Percentiles rank a stretch among this genome's conserved stretches.
These are phyloP conservation scores for Taxillus chinensis DNA, from an alignment of 164 flowering plant genomes.

Conservation along the genomic window DNA sequence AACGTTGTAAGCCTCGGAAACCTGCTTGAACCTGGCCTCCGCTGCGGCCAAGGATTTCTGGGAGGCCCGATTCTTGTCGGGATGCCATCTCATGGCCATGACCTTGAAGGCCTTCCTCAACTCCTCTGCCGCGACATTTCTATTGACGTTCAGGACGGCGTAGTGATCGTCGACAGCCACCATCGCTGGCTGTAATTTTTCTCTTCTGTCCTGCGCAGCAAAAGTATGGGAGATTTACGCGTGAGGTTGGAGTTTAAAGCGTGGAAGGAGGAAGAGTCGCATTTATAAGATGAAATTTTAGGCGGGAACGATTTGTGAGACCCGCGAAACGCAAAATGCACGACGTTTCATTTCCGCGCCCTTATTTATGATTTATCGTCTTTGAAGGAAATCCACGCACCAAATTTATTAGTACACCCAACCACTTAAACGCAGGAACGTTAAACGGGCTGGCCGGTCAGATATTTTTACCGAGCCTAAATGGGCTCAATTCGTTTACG, in stretches of 20 bases:
- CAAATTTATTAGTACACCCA: too few species aligned
- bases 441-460: too few species aligned
- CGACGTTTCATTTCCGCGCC: too few species aligned
- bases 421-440: too few species aligned
- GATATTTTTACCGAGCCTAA: too few species aligned
- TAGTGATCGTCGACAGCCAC: conserved; percentile 38
- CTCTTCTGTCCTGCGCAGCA: background rate
- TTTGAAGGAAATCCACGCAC: too few species aligned
- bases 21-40: conserved; percentile 52
- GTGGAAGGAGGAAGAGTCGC: too few species aligned
- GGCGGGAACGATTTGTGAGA: too few species aligned
- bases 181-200: conserved; percentile 17
- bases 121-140: conserved; percentile 32
- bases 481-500: too few species aligned
- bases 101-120: conserved; percentile 42
- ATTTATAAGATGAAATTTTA: too few species aligned
- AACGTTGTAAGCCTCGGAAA: conserved; percentile 49
- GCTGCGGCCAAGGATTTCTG: conserved; percentile 15
- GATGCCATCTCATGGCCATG: conserved; percentile 65
- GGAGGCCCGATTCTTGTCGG: conserved; percentile 31
- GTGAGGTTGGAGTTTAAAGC: background rate
- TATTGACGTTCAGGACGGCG: conserved; percentile 30
- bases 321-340: too few species aligned
- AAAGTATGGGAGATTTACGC: background rate
- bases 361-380: too few species aligned